phyloP scores from a whole-genome alignment of 1,139 yeast species.

The Yamadazyma triangularis region DNA sequence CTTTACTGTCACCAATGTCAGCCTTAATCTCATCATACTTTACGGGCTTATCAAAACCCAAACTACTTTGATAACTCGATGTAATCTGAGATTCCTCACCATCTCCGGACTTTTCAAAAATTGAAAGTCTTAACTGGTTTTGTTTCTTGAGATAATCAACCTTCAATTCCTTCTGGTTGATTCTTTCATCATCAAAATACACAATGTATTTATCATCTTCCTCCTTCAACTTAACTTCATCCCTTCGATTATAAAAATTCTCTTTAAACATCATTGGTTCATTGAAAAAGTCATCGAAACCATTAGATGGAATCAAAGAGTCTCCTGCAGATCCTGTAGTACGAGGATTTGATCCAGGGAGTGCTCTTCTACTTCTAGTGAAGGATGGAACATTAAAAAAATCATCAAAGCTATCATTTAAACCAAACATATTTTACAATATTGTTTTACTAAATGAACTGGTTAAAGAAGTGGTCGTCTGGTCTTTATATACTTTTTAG shows the following conservation, averaged over 20 bases:
- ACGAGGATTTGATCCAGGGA: too few species aligned
- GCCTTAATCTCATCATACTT: conserved; percentile 16
- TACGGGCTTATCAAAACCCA: conserved; percentile 19
- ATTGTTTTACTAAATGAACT: too few species aligned
- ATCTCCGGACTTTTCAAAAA: conserved; percentile 8
- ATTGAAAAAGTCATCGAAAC: conserved; percentile 6
- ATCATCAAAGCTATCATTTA: too few species aligned
- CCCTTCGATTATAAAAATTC: conserved; percentile 6
- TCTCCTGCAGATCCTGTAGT: conserved; percentile 1
- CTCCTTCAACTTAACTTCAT: conserved; percentile 17
- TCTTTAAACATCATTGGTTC: conserved; percentile 10
- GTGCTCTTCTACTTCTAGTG: too few species aligned
- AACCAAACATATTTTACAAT: too few species aligned
- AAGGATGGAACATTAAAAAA: too few species aligned
- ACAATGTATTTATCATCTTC: conserved; percentile 19
- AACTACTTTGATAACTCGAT: conserved; percentile 14
- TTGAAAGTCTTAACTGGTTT: conserved; percentile 15
- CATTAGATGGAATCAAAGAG: conserved; percentile 1
- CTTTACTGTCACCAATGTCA: conserved; percentile 13
- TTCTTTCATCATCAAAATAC: conserved; percentile 12
- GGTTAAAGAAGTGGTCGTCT: too few species aligned
- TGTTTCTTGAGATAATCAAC: conserved; percentile 19
- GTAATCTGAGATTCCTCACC: conserved; percentile 9
- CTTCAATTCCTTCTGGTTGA: conserved; percentile 17
- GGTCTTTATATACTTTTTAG: too few species aligned